A percentile compares a stretch with the other conserved stretches of the same genome.
phyloP scores from a whole-genome alignment of 768 basidiomycete species.

The Trametes elegans region DNA sequence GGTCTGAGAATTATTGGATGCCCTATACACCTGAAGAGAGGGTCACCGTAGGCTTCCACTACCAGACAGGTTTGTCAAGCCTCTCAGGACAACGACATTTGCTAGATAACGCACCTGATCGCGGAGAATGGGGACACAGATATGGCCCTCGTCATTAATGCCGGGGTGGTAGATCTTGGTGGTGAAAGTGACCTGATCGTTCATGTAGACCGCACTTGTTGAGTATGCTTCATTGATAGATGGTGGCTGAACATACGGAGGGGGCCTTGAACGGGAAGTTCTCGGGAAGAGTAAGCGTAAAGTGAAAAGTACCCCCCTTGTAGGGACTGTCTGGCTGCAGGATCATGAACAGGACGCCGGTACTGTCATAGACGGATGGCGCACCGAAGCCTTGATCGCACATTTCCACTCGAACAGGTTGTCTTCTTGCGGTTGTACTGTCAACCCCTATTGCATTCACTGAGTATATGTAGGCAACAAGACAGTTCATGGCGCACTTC shows the following conservation, averaged over 20 bases:
- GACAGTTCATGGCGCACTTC: constrained; percentile 49
- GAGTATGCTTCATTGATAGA: too few species aligned
- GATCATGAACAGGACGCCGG: neutral
- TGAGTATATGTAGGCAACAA: neutral
- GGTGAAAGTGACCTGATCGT: constrained; percentile 68
- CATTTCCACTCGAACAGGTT: constrained; percentile 81
- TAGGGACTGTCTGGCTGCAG: constrained; percentile 74
- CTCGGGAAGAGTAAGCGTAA: constrained; percentile 68
- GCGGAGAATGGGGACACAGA: constrained; percentile 80
- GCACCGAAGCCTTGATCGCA: constrained; percentile 71
- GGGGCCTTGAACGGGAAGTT: constrained; percentile 90
- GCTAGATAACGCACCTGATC: constrained; percentile 57
- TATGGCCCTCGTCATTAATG: constrained; percentile 84
- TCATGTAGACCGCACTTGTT: too few species aligned
- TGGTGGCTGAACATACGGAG: constrained; percentile 42
- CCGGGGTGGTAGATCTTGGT: constrained; percentile 92
- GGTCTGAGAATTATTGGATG: too few species aligned
- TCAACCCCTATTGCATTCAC: constrained; percentile 51
- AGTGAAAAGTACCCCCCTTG: constrained; percentile 77
- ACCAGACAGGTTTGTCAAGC: neutral
- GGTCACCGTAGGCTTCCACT: constrained; percentile 88
- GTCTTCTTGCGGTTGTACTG: constrained; percentile 61
- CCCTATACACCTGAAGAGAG: constrained; percentile 68
- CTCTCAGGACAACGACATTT: neutral
- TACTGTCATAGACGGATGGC: too few species aligned